Evolutionary conservation across 164 flowering plant species (phyloP).

Genomic region (Liriodendron chinense): DNA sequence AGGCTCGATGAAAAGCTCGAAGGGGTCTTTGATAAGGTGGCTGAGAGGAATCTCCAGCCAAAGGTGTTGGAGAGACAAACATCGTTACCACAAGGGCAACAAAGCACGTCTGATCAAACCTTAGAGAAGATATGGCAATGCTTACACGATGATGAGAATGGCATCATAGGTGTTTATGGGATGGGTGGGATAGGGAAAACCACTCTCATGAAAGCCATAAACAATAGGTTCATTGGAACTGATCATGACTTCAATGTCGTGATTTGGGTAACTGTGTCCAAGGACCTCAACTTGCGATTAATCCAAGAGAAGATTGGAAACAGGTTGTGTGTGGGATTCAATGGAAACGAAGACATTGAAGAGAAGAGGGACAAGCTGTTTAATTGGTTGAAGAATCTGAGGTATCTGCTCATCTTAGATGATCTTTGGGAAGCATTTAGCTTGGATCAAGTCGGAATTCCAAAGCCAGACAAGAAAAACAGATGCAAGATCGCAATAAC

Average conservation of each 20-base stretch:
- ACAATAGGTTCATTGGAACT: not conserved
- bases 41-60: not conserved
- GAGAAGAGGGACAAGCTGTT: conserved; percentile 7
- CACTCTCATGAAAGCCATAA: conserved; percentile 1
- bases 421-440: conserved; percentile 2
- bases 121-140: not conserved
- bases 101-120: not conserved
- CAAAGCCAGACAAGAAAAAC: not conserved
- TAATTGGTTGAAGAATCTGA: not conserved
- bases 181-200: conserved; percentile 7
- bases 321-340: not conserved
- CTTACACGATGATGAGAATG: not conserved
- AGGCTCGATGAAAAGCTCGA: not conserved
- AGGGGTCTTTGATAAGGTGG: conserved; percentile 15
- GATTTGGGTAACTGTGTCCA: conserved; percentile 2
- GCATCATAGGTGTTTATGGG: not conserved
- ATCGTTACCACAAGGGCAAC: not conserved
- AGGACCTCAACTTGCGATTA: not conserved
- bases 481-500: not conserved
- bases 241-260: not conserved
- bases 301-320: not conserved
- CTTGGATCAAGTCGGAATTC: conserved; percentile 2
- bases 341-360: not conserved
- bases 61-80: conserved; percentile 3
- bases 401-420: conserved; percentile 2